Base-by-base conservation (phyloP, 2,329 filamentous ascomycete genomes). In the Penicillium sp. region DNA sequence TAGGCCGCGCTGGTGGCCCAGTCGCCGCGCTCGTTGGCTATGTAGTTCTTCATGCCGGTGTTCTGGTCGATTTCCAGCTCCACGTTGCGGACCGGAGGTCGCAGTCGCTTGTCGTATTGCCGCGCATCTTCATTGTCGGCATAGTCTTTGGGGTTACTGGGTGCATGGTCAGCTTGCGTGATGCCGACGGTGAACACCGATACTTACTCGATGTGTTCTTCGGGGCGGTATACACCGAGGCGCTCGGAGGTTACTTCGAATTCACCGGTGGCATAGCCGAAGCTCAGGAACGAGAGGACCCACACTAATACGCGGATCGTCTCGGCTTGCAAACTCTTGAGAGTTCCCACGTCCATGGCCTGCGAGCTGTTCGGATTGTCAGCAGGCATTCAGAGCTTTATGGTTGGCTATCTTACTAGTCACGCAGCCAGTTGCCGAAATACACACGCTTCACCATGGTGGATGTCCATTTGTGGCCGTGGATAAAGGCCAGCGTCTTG, bases 11-110 rank as follows among this genome's bases (percentile, higher is more conserved):
- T 96, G 18, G 94, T 99, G 1, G 92, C 91, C 90, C 92, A 97
- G 39, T 85, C 83, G 4, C 92, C 91, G 13, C 77, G 79, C 71
- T 97, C 93, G 67, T 97, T 97, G 56, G 93, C 87, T 63, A 99
- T 97, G 73, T 99, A 99, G 72, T 97, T 97, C 76, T 97, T 99
- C 93, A 99, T 96, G n/a, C 92, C 92, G 1, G 90, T 94, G 5
- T 83, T 77, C 32, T 77, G 77, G 66, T 94, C 90, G 53, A 94
- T 83, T 56, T 90, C 86, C 18, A 90, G 84, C 68, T 94, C 90
- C 39, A 83, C 74, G 4, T 83, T 82, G 56, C 85, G 78, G 8
- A 97, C 86, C 0, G 92, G 92, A 1, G 87, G 89, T 47, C 94
- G 88, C 7, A 97, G 84, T 24, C 94, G 87, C 36, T 82, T 77